A percentile compares a stretch with the other conserved stretches of the same genome.
Conservation (phyloP, 352 stramenopile species). For the Globisporangium perplexum region DNA sequence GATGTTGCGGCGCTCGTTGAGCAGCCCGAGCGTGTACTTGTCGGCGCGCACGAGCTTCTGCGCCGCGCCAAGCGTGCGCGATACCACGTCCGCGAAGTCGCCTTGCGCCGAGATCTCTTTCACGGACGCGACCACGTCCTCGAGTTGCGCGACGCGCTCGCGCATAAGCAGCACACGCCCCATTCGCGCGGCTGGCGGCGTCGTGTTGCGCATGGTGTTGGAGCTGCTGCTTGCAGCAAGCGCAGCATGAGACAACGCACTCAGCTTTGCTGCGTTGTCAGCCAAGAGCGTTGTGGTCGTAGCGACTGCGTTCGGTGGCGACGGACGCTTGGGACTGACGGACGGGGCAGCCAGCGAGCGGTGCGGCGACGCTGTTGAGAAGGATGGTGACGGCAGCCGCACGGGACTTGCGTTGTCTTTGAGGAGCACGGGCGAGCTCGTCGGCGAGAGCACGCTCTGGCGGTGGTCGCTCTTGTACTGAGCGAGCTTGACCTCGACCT, state of each 20-base stretch:
- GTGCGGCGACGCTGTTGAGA: constrained; percentile 10
- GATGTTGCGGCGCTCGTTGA: constrained; percentile 54
- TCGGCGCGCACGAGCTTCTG: constrained; percentile 52
- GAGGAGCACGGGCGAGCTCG: constrained; percentile 2
- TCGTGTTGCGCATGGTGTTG: background rate
- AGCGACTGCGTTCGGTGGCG: background rate
- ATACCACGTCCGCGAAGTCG: constrained; percentile 51
- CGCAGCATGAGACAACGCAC: background rate
- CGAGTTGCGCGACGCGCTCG: constrained; percentile 47
- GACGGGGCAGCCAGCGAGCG: background rate
- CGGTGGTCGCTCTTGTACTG: constrained; percentile 44
- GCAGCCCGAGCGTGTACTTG: constrained; percentile 57
- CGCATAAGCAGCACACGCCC: constrained; percentile 24
- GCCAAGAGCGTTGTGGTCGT: background rate
- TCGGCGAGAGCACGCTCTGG: constrained; percentile 20
- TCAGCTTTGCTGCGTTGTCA: constrained; percentile 2
- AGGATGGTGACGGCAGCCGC: constrained; percentile 3
- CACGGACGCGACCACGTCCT: constrained; percentile 46
- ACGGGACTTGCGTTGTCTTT: background rate
- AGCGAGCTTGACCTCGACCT: constrained; percentile 39
- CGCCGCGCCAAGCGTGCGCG: constrained; percentile 39
- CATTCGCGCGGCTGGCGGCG: constrained; percentile 4
- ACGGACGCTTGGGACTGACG: background rate
- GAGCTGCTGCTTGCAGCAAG: background rate
- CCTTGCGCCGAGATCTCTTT: constrained; percentile 58